Conservation (phyloP, 352 stramenopile genomes). For the Pythium sp. region DNA sequence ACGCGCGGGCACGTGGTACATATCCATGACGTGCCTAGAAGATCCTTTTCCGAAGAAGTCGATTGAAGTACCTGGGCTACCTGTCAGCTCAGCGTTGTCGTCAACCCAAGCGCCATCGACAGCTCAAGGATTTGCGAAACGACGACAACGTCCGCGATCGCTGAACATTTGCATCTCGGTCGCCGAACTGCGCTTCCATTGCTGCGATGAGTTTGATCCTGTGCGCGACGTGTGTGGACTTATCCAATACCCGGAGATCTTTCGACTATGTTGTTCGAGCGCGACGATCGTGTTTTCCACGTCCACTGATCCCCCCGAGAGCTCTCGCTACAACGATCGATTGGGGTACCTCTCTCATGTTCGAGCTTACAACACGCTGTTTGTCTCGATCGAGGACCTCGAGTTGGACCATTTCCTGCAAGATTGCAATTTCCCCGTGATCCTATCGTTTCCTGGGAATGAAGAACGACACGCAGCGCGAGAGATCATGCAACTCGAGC, state of each 20-base stretch:
- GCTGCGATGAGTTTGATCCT: slow-evolving; percentile 61
- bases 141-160: slow-evolving; percentile 19
- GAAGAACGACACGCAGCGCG: slow-evolving; percentile 17
- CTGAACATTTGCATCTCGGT: slow-evolving; percentile 38
- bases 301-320: slow-evolving; percentile 48
- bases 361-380: slow-evolving; percentile 57
- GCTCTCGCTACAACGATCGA: slow-evolving; percentile 33
- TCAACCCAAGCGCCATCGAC: slow-evolving; percentile 16
- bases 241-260: slow-evolving; percentile 60
- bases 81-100: slow-evolving; percentile 13
- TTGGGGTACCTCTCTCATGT: slow-evolving; percentile 74
- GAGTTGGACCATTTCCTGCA: slow-evolving; percentile 73
- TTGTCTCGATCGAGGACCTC: slow-evolving; percentile 39
- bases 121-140: slow-evolving; percentile 5
- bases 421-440: slow-evolving; percentile 70
- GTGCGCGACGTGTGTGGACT: slow-evolving; percentile 27
- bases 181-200: slow-evolving; percentile 51
- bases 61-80: slow-evolving; percentile 10
- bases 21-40: slow-evolving; percentile 65
- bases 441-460: slow-evolving; percentile 46
- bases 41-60: slow-evolving; percentile 28
- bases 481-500: slow-evolving; percentile 34
- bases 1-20: slow-evolving; percentile 66
- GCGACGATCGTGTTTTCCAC: slow-evolving; percentile 50
- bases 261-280: slow-evolving; percentile 33